phyloP scores from a whole-genome alignment of 257 asterid genomes.

The Primulina huaijiensis region DNA sequence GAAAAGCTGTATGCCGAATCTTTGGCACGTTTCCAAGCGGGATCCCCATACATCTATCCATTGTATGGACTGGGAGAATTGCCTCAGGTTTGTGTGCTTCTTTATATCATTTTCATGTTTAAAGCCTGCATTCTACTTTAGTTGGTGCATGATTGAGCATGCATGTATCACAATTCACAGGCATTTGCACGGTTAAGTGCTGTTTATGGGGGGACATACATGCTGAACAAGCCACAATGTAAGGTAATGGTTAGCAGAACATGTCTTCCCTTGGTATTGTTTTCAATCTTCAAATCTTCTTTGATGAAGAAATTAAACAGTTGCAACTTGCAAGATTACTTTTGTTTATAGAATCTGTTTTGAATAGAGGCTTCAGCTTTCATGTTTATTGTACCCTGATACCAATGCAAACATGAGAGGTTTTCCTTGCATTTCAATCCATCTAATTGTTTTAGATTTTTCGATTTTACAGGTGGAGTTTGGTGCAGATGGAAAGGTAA shows the following conservation, averaged over 20 bases:
- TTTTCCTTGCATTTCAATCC: not conserved
- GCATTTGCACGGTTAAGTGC: constrained; percentile 99
- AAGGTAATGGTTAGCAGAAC: constrained; percentile 45
- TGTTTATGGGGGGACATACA: constrained; percentile 98
- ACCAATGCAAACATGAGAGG: not conserved
- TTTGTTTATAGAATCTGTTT: not conserved
- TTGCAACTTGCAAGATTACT: not conserved
- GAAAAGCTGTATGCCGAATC: constrained; percentile 94
- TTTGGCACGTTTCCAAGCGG: constrained; percentile 90
- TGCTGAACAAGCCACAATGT: constrained; percentile 95
- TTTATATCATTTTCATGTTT: constrained; percentile 10
- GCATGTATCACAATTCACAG: constrained; percentile 36
- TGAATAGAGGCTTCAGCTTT: not conserved
- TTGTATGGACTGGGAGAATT: constrained; percentile 95
- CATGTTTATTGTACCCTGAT: not conserved
- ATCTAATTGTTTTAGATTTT: constrained; percentile 5
- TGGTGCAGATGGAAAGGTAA: constrained; percentile 69
- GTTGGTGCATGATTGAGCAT: not conserved
- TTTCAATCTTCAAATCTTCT: not conserved
- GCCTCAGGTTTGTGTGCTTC: constrained; percentile 76
- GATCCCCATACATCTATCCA: constrained; percentile 97
- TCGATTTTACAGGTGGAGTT: constrained; percentile 64
- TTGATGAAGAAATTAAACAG: not conserved
- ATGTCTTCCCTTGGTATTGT: not conserved
- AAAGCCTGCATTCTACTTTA: not conserved